Evolutionary conservation across 352 stramenopile genomes (phyloP), one percentile per base, ranked within the genome.

Genomic region (Globisporangium rhizosaccharum): DNA sequence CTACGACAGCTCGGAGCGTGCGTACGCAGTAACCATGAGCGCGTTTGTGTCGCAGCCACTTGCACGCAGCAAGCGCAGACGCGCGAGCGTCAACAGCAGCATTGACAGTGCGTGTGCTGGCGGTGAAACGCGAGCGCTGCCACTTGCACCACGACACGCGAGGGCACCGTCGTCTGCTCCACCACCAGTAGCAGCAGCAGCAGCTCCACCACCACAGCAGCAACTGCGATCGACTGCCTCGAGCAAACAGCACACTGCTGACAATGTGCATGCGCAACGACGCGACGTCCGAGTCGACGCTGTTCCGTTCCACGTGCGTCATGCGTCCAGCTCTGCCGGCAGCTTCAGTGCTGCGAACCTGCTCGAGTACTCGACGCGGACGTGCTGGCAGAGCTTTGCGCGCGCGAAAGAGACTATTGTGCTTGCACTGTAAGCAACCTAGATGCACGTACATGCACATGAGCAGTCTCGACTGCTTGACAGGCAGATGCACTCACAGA

Each of bases 371-470:
- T 82, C 79, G 60, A 75, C 65, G 3, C 59, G 50, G 11, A 74
- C 67, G 49, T 87, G 66, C 49, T 91, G 82, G 82, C 69, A 85
- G 58, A 88, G 77, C 64, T 91, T 72, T 55, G 73, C 77, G 26
- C 66, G 73, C 5, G 52, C 60, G 0, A 81, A 69, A 30, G 78
- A 88, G 65, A 75, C 58, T 44, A 56, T 88, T 44, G 79, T 83
- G 26, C 33, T 88, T 41, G 70, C 69, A 33, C 57, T 91, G 71
- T 84, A 61, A 51, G 75, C 75, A 26, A 7, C 4, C 12, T 10
- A 7, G 25, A 10, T 48, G 42, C 39, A 11, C 39, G 15, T n/a
- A 14, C 2, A 14, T n/a, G 39, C n/a, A n/a, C n/a, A n/a, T n/a
- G n/a, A n/a, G n/a, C n/a, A n/a, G n/a, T n/a, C 12, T 48, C 42